Evolutionary conservation across 148 eudicot genomes (phyloP).

Genomic region (Silene uniflora): DNA sequence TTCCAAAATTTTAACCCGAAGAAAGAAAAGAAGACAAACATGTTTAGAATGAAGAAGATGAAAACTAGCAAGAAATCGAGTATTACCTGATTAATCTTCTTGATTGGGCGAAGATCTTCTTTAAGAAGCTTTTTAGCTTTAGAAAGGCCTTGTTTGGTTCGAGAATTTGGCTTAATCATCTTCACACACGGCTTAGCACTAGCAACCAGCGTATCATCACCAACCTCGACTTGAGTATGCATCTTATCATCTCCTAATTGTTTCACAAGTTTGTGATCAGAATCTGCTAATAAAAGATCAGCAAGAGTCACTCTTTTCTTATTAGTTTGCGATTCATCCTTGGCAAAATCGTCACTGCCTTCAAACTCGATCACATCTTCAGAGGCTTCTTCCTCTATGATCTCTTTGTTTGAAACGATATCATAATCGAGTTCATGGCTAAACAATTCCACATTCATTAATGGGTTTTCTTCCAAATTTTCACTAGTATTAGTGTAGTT

Average conservation of each 20-base stretch:
- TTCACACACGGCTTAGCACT: conserved; percentile 5
- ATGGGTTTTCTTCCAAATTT: conserved; percentile 17
- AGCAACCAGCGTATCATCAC: not conserved
- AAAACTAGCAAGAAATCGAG: too few species aligned
- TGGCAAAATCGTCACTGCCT: not conserved
- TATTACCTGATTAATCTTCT: conserved; percentile 30
- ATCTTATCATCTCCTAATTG: conserved; percentile 8
- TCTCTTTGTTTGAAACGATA: conserved; percentile 14
- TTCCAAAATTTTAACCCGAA: too few species aligned
- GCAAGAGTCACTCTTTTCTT: conserved; percentile 54
- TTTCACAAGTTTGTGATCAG: conserved; percentile 13
- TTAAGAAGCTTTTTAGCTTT: conserved; percentile 43
- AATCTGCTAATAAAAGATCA: conserved; percentile 54
- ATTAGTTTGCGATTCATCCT: conserved; percentile 20
- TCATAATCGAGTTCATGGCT: conserved; percentile 29
- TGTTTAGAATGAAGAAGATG: too few species aligned
- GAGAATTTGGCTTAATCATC: conserved; percentile 19
- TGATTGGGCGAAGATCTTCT: conserved; percentile 39
- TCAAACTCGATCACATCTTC: conserved; percentile 2
- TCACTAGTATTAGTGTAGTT: not conserved
- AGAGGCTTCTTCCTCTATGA: conserved; percentile 14
- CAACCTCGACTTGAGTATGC: not conserved
- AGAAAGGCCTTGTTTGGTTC: conserved; percentile 27
- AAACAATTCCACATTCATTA: conserved; percentile 24
- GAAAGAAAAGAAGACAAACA: too few species aligned